Conservation (phyloP, 2,329 filamentous ascomycete species). For the Aspergillus ochraceoroseus region DNA sequence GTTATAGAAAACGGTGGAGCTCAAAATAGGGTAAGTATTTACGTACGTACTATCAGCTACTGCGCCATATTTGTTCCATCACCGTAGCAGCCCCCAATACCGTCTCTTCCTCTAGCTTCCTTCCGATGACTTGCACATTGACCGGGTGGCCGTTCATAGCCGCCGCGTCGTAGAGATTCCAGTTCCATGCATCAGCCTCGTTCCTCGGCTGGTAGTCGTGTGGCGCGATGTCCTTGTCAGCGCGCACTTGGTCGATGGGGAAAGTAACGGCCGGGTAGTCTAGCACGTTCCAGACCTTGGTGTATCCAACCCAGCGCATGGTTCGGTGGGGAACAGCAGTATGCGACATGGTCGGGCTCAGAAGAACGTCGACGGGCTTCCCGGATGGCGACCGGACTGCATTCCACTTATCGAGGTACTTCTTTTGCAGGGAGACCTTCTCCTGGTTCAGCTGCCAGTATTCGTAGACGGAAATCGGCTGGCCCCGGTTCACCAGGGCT, state of each 20-base stretch:
- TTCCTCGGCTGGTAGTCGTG: slow-evolving; percentile 47
- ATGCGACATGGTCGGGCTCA: slow-evolving; percentile 60
- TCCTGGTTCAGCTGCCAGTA: slow-evolving; percentile 64
- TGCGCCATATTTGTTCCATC: slow-evolving; percentile 27
- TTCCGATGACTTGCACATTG: slow-evolving; percentile 51
- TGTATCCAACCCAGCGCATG: slow-evolving; percentile 53
- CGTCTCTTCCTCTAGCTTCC: slow-evolving; percentile 53
- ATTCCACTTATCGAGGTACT: slow-evolving; percentile 58
- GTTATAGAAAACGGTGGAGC: too few species aligned
- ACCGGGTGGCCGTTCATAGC: slow-evolving; percentile 47
- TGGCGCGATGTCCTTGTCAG: slow-evolving; percentile 38
- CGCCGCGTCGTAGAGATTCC: slow-evolving; percentile 44
- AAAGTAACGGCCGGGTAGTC: slow-evolving; percentile 58
- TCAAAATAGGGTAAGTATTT: too few species aligned
- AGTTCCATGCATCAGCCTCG: slow-evolving; percentile 51
- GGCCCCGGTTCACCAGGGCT: slow-evolving; percentile 50
- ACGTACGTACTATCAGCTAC: background rate
- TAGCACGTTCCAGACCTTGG: slow-evolving; percentile 58
- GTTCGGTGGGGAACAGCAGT: slow-evolving; percentile 46
- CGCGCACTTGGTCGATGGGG: slow-evolving; percentile 49
- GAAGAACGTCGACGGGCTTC: slow-evolving; percentile 50
- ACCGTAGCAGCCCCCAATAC: slow-evolving; percentile 44
- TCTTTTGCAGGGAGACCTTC: slow-evolving; percentile 52
- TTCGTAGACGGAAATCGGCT: slow-evolving; percentile 56
- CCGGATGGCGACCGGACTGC: slow-evolving; percentile 44